Evolutionary conservation across 805 yeast genomes (phyloP).

Genomic region (Henningerozyma blattae): DNA sequence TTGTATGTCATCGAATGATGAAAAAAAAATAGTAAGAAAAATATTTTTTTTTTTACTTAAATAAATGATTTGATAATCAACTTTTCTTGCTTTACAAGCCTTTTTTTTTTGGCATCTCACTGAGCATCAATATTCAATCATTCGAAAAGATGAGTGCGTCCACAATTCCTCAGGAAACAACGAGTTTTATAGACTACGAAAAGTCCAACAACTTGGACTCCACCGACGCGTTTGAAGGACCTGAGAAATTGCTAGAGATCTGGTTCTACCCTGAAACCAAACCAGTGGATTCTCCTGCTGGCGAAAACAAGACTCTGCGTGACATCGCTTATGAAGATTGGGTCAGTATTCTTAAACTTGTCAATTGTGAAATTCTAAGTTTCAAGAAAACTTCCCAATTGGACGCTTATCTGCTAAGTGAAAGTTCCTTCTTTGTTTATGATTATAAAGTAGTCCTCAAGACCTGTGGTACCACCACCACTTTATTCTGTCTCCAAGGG

Average conservation of each 20-base stretch:
- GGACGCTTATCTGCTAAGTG: conserved; percentile 81
- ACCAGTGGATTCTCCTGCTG: conserved; percentile 19
- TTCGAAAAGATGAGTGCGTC: too few species aligned
- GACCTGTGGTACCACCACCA: conserved; percentile 95
- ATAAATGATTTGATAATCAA: too few species aligned
- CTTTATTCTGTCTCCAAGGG: conserved; percentile 61
- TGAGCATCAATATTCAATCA: too few species aligned
- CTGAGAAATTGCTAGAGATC: conserved; percentile 83
- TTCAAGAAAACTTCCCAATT: conserved; percentile 51
- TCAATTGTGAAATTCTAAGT: conserved; percentile 80
- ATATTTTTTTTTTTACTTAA: too few species aligned
- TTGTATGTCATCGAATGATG: too few species aligned
- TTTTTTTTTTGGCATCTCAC: too few species aligned
- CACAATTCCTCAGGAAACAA: too few species aligned
- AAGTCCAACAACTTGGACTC: conserved; percentile 74
- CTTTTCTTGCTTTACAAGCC: too few species aligned
- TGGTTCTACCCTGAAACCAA: conserved; percentile 59
- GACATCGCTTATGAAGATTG: conserved; percentile 54
- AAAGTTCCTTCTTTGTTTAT: conserved; percentile 82
- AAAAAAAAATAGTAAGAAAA: too few species aligned
- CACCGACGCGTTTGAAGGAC: conserved; percentile 91
- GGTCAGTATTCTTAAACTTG: conserved; percentile 65
- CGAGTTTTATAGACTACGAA: conserved; percentile 72
- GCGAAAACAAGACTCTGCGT: conserved; percentile 37
- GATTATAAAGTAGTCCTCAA: conserved; percentile 76